Percentiles rank a stretch among this genome's conserved stretches.
Conservation (phyloP, 805 yeast genomes). For the Priceomyces medius region DNA sequence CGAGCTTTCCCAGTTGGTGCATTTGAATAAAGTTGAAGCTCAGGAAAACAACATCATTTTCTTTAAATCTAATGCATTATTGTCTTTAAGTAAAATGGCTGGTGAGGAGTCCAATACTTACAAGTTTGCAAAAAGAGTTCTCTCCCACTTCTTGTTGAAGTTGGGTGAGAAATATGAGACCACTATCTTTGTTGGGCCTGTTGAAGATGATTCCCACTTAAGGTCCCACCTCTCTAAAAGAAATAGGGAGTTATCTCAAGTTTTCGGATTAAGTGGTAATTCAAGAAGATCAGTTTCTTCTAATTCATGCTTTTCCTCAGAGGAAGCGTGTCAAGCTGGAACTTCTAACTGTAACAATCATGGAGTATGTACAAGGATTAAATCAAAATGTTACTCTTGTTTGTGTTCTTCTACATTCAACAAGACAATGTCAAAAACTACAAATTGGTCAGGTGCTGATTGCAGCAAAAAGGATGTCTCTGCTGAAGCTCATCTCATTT, state of each 20-base stretch:
- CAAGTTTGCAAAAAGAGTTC: constrained; percentile 33
- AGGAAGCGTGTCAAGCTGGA: constrained; percentile 46
- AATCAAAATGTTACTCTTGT: constrained; percentile 49
- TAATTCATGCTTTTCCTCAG: constrained; percentile 36
- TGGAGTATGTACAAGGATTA: constrained; percentile 46
- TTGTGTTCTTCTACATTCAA: constrained; percentile 46
- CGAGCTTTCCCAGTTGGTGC: constrained; percentile 49
- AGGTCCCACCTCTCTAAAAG: constrained; percentile 9
- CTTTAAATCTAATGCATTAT: constrained; percentile 43
- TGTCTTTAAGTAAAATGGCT: constrained; percentile 40
- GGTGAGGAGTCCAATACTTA: constrained; percentile 45
- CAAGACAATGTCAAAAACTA: constrained; percentile 43
- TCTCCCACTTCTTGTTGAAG: constrained; percentile 28
- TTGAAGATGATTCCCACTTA: constrained; percentile 6
- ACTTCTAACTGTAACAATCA: constrained; percentile 54
- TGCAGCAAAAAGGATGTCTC: constrained; percentile 71
- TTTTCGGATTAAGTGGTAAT: constrained; percentile 5
- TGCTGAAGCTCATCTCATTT: constrained; percentile 61
- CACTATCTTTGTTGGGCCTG: constrained; percentile 24
- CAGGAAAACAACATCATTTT: constrained; percentile 26
- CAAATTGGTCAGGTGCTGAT: constrained; percentile 55
- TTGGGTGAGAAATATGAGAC: constrained; percentile 22
- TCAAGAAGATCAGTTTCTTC: constrained; percentile 3
- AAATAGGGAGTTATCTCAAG: constrained; percentile 18
- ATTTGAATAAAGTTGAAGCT: constrained; percentile 27